These are phyloP conservation scores for Malassezia equina DNA, from an alignment of 1,284 basidiomycete species.

Conservation along the genomic window DNA sequence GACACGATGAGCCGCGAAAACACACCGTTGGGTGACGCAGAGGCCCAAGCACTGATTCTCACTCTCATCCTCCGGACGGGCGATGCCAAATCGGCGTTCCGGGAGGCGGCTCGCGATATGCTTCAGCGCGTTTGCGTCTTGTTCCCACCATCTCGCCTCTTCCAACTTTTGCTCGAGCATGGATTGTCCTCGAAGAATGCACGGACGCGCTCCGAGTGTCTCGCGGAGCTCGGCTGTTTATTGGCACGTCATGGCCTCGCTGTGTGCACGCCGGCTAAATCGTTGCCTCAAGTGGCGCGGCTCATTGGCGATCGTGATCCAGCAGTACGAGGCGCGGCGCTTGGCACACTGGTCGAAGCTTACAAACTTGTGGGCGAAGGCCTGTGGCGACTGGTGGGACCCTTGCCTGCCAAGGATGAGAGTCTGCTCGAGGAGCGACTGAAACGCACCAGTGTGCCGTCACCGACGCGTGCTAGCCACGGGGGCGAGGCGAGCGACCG, in stretches of 20 bases:
- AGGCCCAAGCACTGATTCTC: constrained; percentile 78
- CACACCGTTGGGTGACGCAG: constrained; percentile 75
- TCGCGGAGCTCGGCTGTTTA: constrained; percentile 69
- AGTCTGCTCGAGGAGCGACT: constrained; percentile 81
- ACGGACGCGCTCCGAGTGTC: constrained; percentile 71
- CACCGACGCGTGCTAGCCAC: background rate
- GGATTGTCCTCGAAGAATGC: constrained; percentile 79
- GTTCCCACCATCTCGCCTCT: constrained; percentile 79
- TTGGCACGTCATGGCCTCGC: constrained; percentile 72
- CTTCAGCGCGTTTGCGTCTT: constrained; percentile 47
- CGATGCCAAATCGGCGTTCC: constrained; percentile 51
- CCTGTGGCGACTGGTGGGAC: constrained; percentile 68
- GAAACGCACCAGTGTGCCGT: constrained; percentile 58
- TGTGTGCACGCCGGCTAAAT: constrained; percentile 62
- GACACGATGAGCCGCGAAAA: constrained; percentile 62
- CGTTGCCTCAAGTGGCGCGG: constrained; percentile 66
- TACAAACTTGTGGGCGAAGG: constrained; percentile 75
- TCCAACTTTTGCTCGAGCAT: constrained; percentile 53
- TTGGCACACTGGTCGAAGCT: constrained; percentile 68
- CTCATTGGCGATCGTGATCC: constrained; percentile 82
- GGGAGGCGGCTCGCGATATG: constrained; percentile 51
- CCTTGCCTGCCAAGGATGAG: constrained; percentile 71
- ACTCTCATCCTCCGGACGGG: constrained; percentile 64
- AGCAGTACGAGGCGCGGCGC: constrained; percentile 69
- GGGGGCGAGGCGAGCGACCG: background rate